A percentile compares a stretch with the other conserved stretches of the same genome.
These are phyloP conservation scores for Kodamaea arcana DNA, from an alignment of 1,139 yeast genomes.

Conservation along the genomic window DNA sequence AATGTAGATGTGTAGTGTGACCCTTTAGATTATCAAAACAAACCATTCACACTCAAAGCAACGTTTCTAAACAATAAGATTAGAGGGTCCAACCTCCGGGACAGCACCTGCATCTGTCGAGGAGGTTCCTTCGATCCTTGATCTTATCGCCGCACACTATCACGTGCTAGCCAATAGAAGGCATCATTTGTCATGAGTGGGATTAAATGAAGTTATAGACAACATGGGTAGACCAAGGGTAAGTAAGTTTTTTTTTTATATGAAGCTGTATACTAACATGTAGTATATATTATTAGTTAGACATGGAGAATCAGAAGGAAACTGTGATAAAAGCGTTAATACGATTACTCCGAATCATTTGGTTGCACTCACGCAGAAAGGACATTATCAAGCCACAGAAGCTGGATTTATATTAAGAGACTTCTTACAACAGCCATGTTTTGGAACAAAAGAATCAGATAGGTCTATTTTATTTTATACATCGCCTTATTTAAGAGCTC, in stretches of 20 bases:
- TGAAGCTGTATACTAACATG: neutral
- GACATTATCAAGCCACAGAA: constrained; percentile 60
- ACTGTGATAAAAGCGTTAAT: constrained; percentile 76
- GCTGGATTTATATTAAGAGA: constrained; percentile 63
- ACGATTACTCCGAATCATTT: constrained; percentile 72
- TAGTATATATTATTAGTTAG: constrained; percentile 73
- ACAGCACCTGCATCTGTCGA: too few species aligned
- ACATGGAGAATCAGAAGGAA: constrained; percentile 91
- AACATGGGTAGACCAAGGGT: constrained; percentile 60
- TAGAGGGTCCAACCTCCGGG: too few species aligned
- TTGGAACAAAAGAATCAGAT: constrained; percentile 22
- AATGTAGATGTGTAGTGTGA: too few species aligned
- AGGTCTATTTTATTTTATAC: constrained; percentile 59
- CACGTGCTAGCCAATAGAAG: too few species aligned
- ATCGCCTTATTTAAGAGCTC: constrained; percentile 77
- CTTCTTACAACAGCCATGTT: constrained; percentile 46
- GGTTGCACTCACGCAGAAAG: constrained; percentile 65
- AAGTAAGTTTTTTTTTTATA: too few species aligned
- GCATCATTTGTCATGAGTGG: too few species aligned
- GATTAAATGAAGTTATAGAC: too few species aligned
- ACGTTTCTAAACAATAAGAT: too few species aligned
- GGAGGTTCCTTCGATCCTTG: too few species aligned
- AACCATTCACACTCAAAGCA: too few species aligned
- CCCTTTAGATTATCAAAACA: too few species aligned
- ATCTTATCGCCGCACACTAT: too few species aligned